Base-by-base conservation (phyloP, 805 yeast species). In the Saccharomyces paradoxus region DNA sequence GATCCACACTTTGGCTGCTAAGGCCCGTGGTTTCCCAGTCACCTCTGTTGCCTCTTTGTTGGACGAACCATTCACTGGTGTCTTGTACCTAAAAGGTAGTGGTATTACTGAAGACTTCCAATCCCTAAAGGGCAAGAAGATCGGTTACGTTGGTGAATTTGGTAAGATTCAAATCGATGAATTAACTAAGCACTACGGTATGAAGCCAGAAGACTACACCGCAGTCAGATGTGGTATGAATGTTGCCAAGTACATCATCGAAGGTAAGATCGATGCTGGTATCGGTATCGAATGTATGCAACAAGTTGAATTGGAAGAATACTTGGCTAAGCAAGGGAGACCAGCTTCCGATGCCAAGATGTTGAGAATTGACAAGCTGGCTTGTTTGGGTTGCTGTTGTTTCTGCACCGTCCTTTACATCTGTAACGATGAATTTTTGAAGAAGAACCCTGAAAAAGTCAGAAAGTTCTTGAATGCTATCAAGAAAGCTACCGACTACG, bases 181-280 rank as follows among this genome's bases (percentile, higher is more conserved):
- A 62, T 71, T 80, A 62, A 78, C 82, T 60, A 73, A 76, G 59
- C 79, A 80, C 66, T 79, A 75, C 61, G 82, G 82, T 28, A 77
- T 80, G 82, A 72, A 75, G 24, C 82, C 82, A 13, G 68, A 69
- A 32, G 83, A 80, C 62, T 80, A 80, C 66, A 77, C 81, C 48
- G 81, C 83, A 9, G 80, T 80, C 53, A 73, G 83, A 66, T 78
- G 82, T 59, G 83, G 83, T 54, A 80, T 80, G 83, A 80, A 80
- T 61, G 82, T 80, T 49, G 81, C 83, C 56, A 78, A 77, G 62
- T 74, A 74, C 60, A 79, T 80, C 60, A 76, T 80, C 52, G 81
- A 79, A 52, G 83, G 82, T 41, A 73, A 74, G 58, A 78, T 80
- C 53, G 81, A 80, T 63, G 82, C 82, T 55, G 83, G 83, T 52